Evolutionary conservation across 2,329 filamentous ascomycete genomes (phyloP).

Genomic region (Passalora sequoiae): DNA sequence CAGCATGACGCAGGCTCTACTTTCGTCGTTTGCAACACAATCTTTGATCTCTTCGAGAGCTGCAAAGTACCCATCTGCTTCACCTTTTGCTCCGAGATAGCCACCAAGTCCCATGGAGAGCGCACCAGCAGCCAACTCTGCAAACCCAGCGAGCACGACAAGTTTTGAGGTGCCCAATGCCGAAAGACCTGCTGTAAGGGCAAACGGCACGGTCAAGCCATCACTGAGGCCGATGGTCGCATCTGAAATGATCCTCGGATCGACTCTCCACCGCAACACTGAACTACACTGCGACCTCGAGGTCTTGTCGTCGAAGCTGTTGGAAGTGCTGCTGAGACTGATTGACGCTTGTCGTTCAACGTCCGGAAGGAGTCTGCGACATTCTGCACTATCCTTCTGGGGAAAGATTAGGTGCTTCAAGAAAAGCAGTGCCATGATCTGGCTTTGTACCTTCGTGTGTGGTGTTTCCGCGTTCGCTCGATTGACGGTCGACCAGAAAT

Average conservation of each 20-base stretch:
- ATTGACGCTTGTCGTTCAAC: slow-evolving; percentile 7
- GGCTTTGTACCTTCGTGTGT: too few species aligned
- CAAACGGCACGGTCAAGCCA: slow-evolving; percentile 42
- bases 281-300: background rate
- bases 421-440: slow-evolving; percentile 6
- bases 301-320: slow-evolving; percentile 9
- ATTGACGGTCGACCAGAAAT: too few species aligned
- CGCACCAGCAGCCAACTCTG: slow-evolving; percentile 38
- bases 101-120: slow-evolving; percentile 43
- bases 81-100: slow-evolving; percentile 45
- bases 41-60: slow-evolving; percentile 42
- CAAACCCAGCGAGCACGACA: slow-evolving; percentile 40
- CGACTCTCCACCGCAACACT: slow-evolving; percentile 18
- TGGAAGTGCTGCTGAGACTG: slow-evolving; percentile 1
- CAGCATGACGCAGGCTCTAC: slow-evolving; percentile 38
- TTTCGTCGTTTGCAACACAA: slow-evolving; percentile 36
- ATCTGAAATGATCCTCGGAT: slow-evolving; percentile 43
- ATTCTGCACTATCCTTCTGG: background rate
- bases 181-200: slow-evolving; percentile 40
- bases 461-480: too few species aligned
- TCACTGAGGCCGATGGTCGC: slow-evolving; percentile 41
- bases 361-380: slow-evolving; percentile 6
- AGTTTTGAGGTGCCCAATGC: slow-evolving; percentile 37
- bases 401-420: slow-evolving; percentile 7
- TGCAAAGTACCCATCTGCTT: slow-evolving; percentile 47